Base-by-base conservation (phyloP, 2,329 filamentous ascomycete species). In the Coniella vitis region DNA sequence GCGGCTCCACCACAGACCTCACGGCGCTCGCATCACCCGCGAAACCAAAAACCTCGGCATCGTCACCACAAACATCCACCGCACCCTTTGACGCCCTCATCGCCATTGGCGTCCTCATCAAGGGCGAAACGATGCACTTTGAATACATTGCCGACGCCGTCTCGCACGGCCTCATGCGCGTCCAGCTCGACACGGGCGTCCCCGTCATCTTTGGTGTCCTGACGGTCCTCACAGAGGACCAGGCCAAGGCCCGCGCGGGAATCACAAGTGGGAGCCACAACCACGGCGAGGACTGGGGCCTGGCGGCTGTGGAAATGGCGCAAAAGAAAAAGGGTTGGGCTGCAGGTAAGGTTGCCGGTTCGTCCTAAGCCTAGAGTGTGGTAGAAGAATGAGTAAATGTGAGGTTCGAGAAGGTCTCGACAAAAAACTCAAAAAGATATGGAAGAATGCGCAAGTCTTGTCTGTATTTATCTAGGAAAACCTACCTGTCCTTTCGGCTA, bases 81-180 rank as follows among this genome's bases (percentile, higher is more conserved):
- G 70, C 74, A 48, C 81, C 89, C 17, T 97, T 97, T 61, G 91
- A 97, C 64, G 93, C 93, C 54, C 83, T 98, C 55, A 90, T 98
- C 57, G 90, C 93, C 46, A 87, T 98, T 58, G 93, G 93, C 48
- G 90, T 95, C 49, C 80, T 98, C 53, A 96, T 98, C 72, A 98
- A 98, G 74, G 93, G 93, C 65, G 87, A 95, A 70, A 97, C 93
- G 7, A 96, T 96, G 90, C 93, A 98, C 71, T 98, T 98, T 63
- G 93, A 98, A 71, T 97, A 98, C 72, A 98, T 98, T 60, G 79
- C 90, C 37, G 93, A 97, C 56, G 81, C 88, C 36, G 90, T 94
- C 7, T 89, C 83, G 50, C 88, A 95, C 54, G 93, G 89, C 7
- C 76, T 98, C 53, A 98, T 98, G 93, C 83, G 88, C 56, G 83